Evolutionary conservation across 208 protist species (phyloP), one percentile per base, ranked within the genome.

Genomic region (Jaenimonas drosophilae): DNA sequence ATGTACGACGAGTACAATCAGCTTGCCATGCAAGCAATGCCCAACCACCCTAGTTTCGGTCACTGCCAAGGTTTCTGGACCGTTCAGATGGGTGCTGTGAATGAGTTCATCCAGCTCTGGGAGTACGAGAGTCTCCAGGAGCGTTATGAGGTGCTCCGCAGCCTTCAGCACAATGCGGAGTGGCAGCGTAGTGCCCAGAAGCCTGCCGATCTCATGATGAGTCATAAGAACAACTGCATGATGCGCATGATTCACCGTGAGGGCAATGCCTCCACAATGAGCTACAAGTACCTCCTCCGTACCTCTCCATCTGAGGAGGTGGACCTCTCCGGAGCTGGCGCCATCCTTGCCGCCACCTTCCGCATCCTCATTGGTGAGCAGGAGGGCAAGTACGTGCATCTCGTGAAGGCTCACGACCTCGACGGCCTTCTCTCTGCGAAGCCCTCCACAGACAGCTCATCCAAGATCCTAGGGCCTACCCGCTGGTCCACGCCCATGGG

Each of bases 271-370:
- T 84, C 70, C 43, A 83, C 68, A 7, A 48, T 76, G 40, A 83
- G 70, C 54, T 83, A 84, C 59, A 81, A 83, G 56, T 88, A 88
- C 41, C 46, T 88, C n/a, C 55, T 88, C 58, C 68, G 78, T 33
- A 27, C 70, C n/a, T 80, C 78, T 1, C 57, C 60, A 12, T 30
- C 64, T 28, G 53, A 69, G 46, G 78, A 88, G 5, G 52, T 88
- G 6, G 48, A 71, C 20, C 47, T 78, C 3, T 73, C 68, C 1
- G 61, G 64, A 12, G 66, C 66, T n/a, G 68, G 61, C 19, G 70
- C 67, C 26, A 81, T 65, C 37, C 58, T 88, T 14, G 78, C 78
- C 4, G 78, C 73, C n/a, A 72, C 74, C 1, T 88, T 80, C 47
- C 59, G 76, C 39, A 38, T 88, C 2, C 54, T 59, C 0, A 60